phyloP scores from a whole-genome alignment of 352 stramenopile species.

The Phytopythium chamaehyphon region DNA sequence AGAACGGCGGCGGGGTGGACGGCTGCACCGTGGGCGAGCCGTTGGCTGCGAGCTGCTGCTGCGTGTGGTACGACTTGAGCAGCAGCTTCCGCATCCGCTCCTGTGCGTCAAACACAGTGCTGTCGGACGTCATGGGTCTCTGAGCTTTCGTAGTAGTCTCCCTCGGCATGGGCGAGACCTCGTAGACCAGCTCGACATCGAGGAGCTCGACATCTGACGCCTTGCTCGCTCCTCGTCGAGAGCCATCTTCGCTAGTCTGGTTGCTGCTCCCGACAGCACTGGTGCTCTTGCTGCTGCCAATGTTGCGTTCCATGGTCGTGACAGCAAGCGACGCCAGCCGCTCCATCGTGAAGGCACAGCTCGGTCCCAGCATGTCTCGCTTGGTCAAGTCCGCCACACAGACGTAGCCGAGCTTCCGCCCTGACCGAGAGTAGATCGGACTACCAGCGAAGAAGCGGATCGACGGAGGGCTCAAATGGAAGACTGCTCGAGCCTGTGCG shows the following conservation, averaged over 20 bases:
- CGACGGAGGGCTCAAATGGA: slow-evolving; percentile 32
- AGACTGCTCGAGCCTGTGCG: slow-evolving; percentile 58
- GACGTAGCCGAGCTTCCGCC: slow-evolving; percentile 71
- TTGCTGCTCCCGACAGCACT: slow-evolving; percentile 14
- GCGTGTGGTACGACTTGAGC: slow-evolving; percentile 77
- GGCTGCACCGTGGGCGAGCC: slow-evolving; percentile 12
- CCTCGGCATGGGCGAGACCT: slow-evolving; percentile 34
- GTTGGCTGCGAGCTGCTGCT: slow-evolving; percentile 65
- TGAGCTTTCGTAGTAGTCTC: slow-evolving; percentile 16
- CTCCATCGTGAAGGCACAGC: slow-evolving; percentile 79
- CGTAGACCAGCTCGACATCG: slow-evolving; percentile 6
- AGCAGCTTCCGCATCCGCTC: slow-evolving; percentile 74
- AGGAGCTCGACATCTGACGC: slow-evolving; percentile 12
- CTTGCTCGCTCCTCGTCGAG: neutral
- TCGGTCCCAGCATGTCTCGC: slow-evolving; percentile 67
- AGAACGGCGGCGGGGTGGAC: neutral
- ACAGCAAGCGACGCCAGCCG: slow-evolving; percentile 67
- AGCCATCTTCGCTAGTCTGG: slow-evolving; percentile 14
- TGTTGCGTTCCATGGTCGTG: slow-evolving; percentile 72
- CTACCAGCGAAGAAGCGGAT: slow-evolving; percentile 79
- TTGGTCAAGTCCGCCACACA: slow-evolving; percentile 75
- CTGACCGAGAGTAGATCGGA: slow-evolving; percentile 67
- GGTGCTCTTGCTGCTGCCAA: slow-evolving; percentile 20
- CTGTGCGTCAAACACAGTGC: slow-evolving; percentile 48
- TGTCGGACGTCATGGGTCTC: too few relatives aligned